A percentile compares a stretch with the other conserved stretches of the same genome.
phyloP scores from a whole-genome alignment of 768 basidiomycete genomes.

The Auriscalpium vulgare region DNA sequence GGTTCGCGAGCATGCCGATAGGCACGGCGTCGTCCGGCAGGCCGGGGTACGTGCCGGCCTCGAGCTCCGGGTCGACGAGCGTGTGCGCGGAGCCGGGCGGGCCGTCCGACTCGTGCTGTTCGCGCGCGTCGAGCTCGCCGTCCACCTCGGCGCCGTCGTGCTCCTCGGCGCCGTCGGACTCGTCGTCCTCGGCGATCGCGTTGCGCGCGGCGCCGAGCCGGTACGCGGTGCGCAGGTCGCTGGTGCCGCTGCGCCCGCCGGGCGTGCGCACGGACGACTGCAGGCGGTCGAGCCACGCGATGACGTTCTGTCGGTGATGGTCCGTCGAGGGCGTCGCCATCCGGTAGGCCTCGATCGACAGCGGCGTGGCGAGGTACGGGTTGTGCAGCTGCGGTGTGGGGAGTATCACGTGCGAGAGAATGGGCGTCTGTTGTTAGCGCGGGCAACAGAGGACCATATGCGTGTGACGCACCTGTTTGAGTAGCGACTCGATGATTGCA shows the following conservation, averaged over 20 bases:
- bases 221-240: slow-evolving; percentile 36
- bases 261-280: slow-evolving; percentile 51
- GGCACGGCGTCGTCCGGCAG: slow-evolving; percentile 69
- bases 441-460: too few species aligned
- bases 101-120: slow-evolving; percentile 6
- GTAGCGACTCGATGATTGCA: slow-evolving; percentile 73
- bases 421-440: background rate
- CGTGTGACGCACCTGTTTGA: slow-evolving; percentile 56
- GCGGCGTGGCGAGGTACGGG: slow-evolving; percentile 70
- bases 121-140: background rate
- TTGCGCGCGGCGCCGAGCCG: slow-evolving; percentile 19
- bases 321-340: slow-evolving; percentile 74
- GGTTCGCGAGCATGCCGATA: slow-evolving; percentile 64
- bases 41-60: slow-evolving; percentile 26
- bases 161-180: slow-evolving; percentile 30
- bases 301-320: slow-evolving; percentile 53
- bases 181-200: slow-evolving; percentile 29
- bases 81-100: slow-evolving; percentile 14
- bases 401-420: background rate
- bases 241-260: slow-evolving; percentile 25
- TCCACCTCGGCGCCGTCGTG: slow-evolving; percentile 19
- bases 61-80: slow-evolving; percentile 31
- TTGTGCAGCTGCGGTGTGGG: slow-evolving; percentile 55
- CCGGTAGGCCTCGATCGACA: slow-evolving; percentile 72
- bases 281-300: slow-evolving; percentile 71